phyloP scores from a whole-genome alignment of 2,329 filamentous ascomycete species.

The Sphaerostilbella broomeana region DNA sequence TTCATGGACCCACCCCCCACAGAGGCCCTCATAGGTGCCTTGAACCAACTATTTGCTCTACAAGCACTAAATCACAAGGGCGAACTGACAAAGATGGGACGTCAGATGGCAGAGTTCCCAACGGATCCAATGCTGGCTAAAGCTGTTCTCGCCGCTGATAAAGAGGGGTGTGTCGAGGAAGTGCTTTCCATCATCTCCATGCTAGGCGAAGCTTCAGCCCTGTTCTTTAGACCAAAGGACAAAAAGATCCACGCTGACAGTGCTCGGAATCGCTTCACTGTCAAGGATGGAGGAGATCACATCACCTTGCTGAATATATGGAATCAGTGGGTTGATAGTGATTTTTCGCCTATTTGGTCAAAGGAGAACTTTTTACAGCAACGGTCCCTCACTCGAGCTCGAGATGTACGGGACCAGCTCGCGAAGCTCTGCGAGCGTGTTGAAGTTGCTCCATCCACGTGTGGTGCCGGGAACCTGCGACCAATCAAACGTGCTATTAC shows the following conservation, averaged over 20 bases:
- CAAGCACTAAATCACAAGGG: constrained; percentile 85
- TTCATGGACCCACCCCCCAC: constrained; percentile 92
- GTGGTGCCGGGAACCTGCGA: constrained; percentile 60
- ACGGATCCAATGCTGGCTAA: constrained; percentile 89
- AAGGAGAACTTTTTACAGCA: constrained; percentile 93
- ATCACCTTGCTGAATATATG: constrained; percentile 84
- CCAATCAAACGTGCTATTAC: constrained; percentile 85
- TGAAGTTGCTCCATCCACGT: constrained; percentile 67
- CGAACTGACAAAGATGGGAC: constrained; percentile 80
- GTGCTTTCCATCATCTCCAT: constrained; percentile 90
- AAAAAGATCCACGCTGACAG: constrained; percentile 95
- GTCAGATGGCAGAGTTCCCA: constrained; percentile 93
- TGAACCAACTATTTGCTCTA: constrained; percentile 87
- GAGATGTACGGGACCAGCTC: constrained; percentile 89
- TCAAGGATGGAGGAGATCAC: constrained; percentile 88
- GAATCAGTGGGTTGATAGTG: constrained; percentile 90
- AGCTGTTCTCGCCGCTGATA: constrained; percentile 79
- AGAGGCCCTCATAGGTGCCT: constrained; percentile 77
- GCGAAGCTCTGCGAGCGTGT: constrained; percentile 89
- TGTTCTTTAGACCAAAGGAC: constrained; percentile 94
- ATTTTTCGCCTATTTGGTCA: constrained; percentile 82
- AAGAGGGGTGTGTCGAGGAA: constrained; percentile 89
- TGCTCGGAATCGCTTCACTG: constrained; percentile 79
- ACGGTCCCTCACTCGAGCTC: constrained; percentile 76
- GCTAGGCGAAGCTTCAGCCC: constrained; percentile 77